A percentile compares a stretch with the other conserved stretches of the same genome.
Evolutionary conservation across 2,329 filamentous ascomycete genomes (phyloP).

Genomic region (Beauveria caledonica): DNA sequence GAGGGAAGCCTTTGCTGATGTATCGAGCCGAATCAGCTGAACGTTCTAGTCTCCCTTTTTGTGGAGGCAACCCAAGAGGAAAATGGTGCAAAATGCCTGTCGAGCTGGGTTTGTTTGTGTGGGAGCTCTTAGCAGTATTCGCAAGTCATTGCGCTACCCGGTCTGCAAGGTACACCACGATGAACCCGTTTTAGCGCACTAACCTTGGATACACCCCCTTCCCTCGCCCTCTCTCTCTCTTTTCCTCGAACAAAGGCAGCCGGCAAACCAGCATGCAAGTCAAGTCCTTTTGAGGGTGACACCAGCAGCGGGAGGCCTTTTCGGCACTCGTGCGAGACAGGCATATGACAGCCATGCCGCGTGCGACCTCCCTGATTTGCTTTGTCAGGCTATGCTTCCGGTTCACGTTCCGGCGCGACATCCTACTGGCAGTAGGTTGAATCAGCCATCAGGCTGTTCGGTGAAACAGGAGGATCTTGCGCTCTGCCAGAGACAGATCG

Average conservation of each 20-base stretch:
- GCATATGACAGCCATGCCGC: neutral
- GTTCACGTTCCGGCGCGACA: neutral
- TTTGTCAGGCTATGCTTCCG: neutral
- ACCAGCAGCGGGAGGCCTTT: neutral
- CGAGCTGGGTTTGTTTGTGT: conserved; percentile 5
- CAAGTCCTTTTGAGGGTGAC: neutral
- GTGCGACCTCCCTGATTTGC: neutral
- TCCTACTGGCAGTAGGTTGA: neutral
- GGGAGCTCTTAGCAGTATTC: neutral
- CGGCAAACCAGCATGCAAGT: neutral
- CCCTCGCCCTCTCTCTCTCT: no score
- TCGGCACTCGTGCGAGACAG: neutral
- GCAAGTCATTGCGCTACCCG: conserved; percentile 2
- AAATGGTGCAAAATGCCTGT: neutral
- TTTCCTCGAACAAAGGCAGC: neutral
- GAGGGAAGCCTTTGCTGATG: neutral
- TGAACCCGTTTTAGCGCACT: conserved; percentile 1
- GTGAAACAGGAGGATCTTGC: conserved; percentile 9
- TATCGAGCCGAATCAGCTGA: conserved; percentile 10
- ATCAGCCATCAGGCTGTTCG: neutral
- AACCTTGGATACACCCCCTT: neutral
- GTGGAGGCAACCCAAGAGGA: conserved; percentile 2
- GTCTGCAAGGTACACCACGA: conserved; percentile 9
- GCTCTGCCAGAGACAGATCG: conserved; percentile 1
- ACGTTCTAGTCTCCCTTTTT: conserved; percentile 6